phyloP scores from a whole-genome alignment of 2,329 filamentous ascomycete genomes.

The Xylaria sp. region DNA sequence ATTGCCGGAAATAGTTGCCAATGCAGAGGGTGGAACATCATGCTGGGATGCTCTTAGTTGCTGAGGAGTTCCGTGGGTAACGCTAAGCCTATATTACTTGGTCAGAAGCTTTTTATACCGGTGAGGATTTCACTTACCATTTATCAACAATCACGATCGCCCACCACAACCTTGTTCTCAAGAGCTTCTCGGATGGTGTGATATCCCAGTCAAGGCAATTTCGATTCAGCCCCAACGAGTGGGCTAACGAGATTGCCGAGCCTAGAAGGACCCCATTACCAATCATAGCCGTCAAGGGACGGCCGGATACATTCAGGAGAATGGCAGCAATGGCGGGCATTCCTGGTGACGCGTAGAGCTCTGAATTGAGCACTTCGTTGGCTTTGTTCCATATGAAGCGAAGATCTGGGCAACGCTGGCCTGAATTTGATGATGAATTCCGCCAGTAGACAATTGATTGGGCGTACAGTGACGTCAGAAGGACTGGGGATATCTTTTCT shows the following conservation, averaged over 20 bases:
- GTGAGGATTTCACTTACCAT: slow-evolving; percentile 53
- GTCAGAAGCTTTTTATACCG: neutral
- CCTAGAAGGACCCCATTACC: slow-evolving; percentile 64
- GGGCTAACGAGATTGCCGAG: slow-evolving; percentile 61
- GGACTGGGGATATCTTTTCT: slow-evolving; percentile 62
- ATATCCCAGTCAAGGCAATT: slow-evolving; percentile 64
- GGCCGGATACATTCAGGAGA: slow-evolving; percentile 67
- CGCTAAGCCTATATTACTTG: slow-evolving; percentile 55
- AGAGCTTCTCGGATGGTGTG: slow-evolving; percentile 58
- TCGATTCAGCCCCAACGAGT: slow-evolving; percentile 65
- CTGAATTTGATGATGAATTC: slow-evolving; percentile 54
- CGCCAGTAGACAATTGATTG: slow-evolving; percentile 68
- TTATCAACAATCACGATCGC: slow-evolving; percentile 63
- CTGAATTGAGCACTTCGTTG: slow-evolving; percentile 67
- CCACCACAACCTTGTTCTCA: slow-evolving; percentile 67
- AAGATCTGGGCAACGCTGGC: slow-evolving; percentile 62
- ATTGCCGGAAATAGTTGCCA: neutral
- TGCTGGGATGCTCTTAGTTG: slow-evolving; percentile 57
- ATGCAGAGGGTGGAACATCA: slow-evolving; percentile 58
- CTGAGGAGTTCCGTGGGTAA: slow-evolving; percentile 63
- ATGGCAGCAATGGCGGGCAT: slow-evolving; percentile 67
- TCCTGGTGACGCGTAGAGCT: slow-evolving; percentile 67
- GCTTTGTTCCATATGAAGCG: slow-evolving; percentile 72
- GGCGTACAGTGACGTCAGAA: slow-evolving; percentile 67
- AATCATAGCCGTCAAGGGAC: slow-evolving; percentile 68